Percentiles rank a stretch among this genome's conserved stretches.
Evolutionary conservation across 768 basidiomycete genomes (phyloP).

Genomic region (Suillus clintonianus): DNA sequence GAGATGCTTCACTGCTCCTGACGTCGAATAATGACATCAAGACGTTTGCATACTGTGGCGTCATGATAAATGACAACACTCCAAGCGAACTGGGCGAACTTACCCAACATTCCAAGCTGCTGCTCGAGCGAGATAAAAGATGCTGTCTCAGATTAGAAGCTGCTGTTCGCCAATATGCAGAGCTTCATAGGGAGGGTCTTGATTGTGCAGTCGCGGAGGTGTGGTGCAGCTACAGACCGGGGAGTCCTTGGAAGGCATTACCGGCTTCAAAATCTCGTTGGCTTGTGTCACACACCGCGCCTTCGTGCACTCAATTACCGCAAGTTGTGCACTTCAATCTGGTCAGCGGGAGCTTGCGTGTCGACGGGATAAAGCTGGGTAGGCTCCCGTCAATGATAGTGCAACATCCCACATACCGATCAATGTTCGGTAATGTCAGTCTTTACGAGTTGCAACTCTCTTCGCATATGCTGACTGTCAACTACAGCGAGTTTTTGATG

Average conservation of each 20-base stretch:
- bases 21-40: slow-evolving; percentile 23
- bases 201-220: slow-evolving; percentile 18
- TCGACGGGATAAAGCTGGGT: slow-evolving; percentile 27
- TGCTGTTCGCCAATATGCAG: slow-evolving; percentile 5
- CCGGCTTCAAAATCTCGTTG: slow-evolving; percentile 16
- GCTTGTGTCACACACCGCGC: slow-evolving; percentile 21
- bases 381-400: slow-evolving; percentile 21
- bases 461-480: not conserved
- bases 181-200: slow-evolving; percentile 11
- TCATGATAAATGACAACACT: slow-evolving; percentile 28
- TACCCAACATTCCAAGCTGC: slow-evolving; percentile 8
- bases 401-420: slow-evolving; percentile 19
- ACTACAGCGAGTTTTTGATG: slow-evolving; percentile 20
- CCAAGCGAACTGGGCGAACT: slow-evolving; percentile 13
- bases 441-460: not conserved
- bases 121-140: slow-evolving; percentile 32
- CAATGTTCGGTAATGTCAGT: slow-evolving; percentile 23
- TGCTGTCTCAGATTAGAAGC: slow-evolving; percentile 27
- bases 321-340: slow-evolving; percentile 25
- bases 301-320: slow-evolving; percentile 8
- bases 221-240: slow-evolving; percentile 26
- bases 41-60: slow-evolving; percentile 20
- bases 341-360: slow-evolving; percentile 26
- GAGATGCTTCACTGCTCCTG: slow-evolving; percentile 15
- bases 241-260: slow-evolving; percentile 22